These are phyloP conservation scores for Colletotrichum echinochloae DNA, from an alignment of 2,329 filamentous ascomycete species.

Conservation along the genomic window DNA sequence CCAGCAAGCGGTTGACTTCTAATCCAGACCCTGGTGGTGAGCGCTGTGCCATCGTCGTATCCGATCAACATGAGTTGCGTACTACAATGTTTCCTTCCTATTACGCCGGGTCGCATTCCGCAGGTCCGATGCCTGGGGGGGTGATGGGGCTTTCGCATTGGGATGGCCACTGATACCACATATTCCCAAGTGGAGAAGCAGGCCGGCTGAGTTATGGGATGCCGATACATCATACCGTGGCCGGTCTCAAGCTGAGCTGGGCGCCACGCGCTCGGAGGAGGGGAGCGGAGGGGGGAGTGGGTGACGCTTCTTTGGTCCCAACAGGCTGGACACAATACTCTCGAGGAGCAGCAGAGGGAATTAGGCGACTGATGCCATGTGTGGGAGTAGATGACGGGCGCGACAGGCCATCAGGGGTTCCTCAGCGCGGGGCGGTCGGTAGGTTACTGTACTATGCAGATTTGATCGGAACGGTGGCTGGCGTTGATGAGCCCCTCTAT, in stretches of 20 bases:
- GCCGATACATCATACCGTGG: background rate
- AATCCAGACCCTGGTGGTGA: constrained; percentile 1
- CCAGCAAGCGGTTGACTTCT: constrained; percentile 11
- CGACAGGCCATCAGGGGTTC: constrained; percentile 14
- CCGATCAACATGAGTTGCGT: constrained; percentile 1
- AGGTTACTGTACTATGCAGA: no score
- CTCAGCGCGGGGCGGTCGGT: background rate
- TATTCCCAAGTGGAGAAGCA: background rate
- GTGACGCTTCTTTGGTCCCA: no score
- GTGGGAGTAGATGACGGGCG: constrained; percentile 1
- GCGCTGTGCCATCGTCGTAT: background rate
- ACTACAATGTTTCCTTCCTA: background rate
- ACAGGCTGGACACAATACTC: constrained; percentile 16
- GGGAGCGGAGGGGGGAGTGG: no score
- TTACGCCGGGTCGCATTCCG: no score
- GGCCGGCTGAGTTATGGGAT: constrained; percentile 14
- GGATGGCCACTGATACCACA: background rate
- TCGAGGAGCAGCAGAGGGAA: constrained; percentile 14
- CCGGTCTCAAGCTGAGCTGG: background rate
- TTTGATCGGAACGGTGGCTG: background rate
- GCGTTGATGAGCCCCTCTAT: constrained; percentile 1
- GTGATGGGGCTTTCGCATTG: no score
- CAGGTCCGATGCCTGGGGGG: no score
- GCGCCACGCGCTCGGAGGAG: no score
- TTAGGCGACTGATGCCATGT: background rate